Percentiles rank a stretch among this genome's conserved stretches.
Conservation (phyloP, 768 basidiomycete genomes). For the Leucocoprinus leucothites region DNA sequence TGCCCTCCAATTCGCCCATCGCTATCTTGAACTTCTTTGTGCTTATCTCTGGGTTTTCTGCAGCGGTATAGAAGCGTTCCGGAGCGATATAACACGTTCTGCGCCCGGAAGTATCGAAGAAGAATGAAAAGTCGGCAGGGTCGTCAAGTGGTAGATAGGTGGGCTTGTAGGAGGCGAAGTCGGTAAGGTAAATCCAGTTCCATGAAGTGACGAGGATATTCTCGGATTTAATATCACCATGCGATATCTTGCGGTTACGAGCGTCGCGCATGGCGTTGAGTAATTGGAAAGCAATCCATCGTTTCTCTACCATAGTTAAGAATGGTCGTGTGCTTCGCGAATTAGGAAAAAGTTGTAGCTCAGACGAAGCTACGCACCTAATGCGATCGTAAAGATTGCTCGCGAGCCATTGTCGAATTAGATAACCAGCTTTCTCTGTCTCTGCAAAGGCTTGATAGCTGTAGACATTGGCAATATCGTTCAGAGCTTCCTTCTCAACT, state of each 20-base stretch:
- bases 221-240: constrained; percentile 97
- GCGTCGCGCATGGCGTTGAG: constrained; percentile 82
- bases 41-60: constrained; percentile 63
- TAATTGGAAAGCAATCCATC: constrained; percentile 96
- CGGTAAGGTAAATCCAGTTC: constrained; percentile 93
- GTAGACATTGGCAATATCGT: constrained; percentile 85
- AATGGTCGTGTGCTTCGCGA: constrained; percentile 86
- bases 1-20: constrained; percentile 55
- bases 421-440: constrained; percentile 94
- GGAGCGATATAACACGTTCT: constrained; percentile 96
- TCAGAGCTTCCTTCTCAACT: constrained; percentile 85
- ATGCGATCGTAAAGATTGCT: constrained; percentile 96
- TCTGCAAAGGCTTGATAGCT: constrained; percentile 88
- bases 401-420: constrained; percentile 92
- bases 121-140: constrained; percentile 96
- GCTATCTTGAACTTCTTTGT: constrained; percentile 59
- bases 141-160: constrained; percentile 94
- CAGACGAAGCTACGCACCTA: constrained; percentile 51
- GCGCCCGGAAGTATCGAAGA: constrained; percentile 92
- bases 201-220: constrained; percentile 96
- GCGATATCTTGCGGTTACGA: constrained; percentile 82
- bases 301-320: constrained; percentile 88
- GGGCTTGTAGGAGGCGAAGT: constrained; percentile 95
- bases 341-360: neutral
- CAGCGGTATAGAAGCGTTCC: constrained; percentile 87